Evolutionary conservation across 75 land plant species (phyloP), one percentile per base, ranked within the genome.

Genomic region (Sequoiadendron giganteum): DNA sequence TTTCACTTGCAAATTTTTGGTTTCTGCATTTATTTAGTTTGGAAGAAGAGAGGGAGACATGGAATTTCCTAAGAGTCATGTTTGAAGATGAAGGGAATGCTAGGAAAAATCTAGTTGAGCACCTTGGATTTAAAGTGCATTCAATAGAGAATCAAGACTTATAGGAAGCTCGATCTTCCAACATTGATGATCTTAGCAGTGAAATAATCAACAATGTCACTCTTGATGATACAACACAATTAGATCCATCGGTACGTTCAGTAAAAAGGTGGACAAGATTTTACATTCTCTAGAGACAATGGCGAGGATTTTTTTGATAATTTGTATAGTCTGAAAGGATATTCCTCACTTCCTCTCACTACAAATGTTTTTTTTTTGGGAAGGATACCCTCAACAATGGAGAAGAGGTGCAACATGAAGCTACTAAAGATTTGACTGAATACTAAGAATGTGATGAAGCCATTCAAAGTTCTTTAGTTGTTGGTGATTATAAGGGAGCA

Each of bases 301-400:
- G 99, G 96, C 45, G 99, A 97, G 42, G 99, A 97, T 84, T 98
- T 98, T 88, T 98, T 98, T 86, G 95, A 98, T 88, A 98, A 95
- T 88, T 94, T 96, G 86, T 91, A 95, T 15, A 94, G 93, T 76
- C 95, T 96, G 18, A 91, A 90, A 89, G 95, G 91, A 86, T 92
- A 92, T 61, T 87, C 91, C 28, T 91, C 92, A 80, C 81, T 90
- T 36, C 84, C 95, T 47, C 38, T 87, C 76, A 86, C 86, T 88
- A 88, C 21, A 43, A 86, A 93, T 85, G 86, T 77, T 61, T 80
- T 85, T 72, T 79, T 73, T 87, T 77, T 87, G 93, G 68, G 73
- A 85, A 85, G 19, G 94, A 84, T 49, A 15, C 80, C 68, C 87
- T 61, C 56, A 76, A 82, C 65, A 85, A 86, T 89, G 90, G 54